Percentiles rank a stretch among this genome's conserved stretches.
These are phyloP conservation scores for Calocybe gangraenosa DNA, from an alignment of 768 basidiomycete species.

Conservation along the genomic window DNA sequence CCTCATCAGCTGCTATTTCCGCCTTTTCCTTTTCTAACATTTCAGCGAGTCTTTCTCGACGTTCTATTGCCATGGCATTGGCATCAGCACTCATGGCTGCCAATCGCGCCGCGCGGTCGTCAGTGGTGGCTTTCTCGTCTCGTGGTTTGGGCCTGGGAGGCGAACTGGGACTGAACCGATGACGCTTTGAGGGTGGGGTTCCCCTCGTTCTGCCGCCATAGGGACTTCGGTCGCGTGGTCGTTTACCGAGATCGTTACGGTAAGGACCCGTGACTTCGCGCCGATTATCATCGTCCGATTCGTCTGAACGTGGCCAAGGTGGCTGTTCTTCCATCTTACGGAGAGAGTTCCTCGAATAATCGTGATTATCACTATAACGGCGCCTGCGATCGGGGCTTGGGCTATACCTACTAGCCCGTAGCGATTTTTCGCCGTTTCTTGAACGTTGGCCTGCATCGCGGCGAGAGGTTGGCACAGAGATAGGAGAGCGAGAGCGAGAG, in stretches of 20 bases:
- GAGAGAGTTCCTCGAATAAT: conserved; percentile 21
- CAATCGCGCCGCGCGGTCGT: conserved; percentile 77
- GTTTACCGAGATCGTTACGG: conserved; percentile 28
- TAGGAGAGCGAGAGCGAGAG: conserved; percentile 42
- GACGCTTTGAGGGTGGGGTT: conserved; percentile 40
- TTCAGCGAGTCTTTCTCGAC: conserved; percentile 65
- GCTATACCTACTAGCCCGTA: conserved; percentile 19
- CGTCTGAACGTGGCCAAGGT: conserved; percentile 48
- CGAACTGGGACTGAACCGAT: conserved; percentile 37
- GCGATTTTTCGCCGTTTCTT: conserved; percentile 25
- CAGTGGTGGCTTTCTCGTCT: conserved; percentile 20
- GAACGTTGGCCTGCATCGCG: conserved; percentile 20
- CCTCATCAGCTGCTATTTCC: conserved; percentile 70
- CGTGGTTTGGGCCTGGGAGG: conserved; percentile 16
- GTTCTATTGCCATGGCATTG: conserved; percentile 55
- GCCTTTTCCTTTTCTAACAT: conserved; percentile 75
- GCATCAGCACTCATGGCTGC: conserved; percentile 87
- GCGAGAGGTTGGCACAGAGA: conserved; percentile 19
- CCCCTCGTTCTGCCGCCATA: conserved; percentile 20
- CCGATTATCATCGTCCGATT: conserved; percentile 39
- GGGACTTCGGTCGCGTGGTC: conserved; percentile 35
- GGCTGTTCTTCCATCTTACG: conserved; percentile 23
- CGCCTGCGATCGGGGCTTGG: conserved; percentile 33
- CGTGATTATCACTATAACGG: conserved; percentile 25
- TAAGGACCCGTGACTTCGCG: conserved; percentile 23